phyloP scores from a whole-genome alignment of 805 yeast species.

The Ogataea nonfermentans region DNA sequence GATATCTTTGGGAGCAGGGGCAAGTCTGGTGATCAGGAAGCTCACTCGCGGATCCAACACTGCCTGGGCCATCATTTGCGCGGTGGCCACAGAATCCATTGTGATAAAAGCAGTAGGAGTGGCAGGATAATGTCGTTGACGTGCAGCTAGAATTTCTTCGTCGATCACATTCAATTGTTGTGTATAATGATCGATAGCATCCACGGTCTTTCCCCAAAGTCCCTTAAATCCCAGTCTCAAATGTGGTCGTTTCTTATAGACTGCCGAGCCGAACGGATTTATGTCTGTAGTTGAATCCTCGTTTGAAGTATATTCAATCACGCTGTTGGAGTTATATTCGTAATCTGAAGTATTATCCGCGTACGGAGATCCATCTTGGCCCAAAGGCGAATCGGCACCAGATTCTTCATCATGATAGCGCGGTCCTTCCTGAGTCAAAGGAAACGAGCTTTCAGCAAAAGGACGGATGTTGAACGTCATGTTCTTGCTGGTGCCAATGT shows the following conservation, averaged over 20 bases:
- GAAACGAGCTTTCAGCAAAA: slow-evolving; percentile 27
- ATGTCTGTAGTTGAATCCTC: not conserved
- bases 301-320: slow-evolving; percentile 3
- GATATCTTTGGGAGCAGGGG: slow-evolving; percentile 96
- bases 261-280: slow-evolving; percentile 15
- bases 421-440: slow-evolving; percentile 19
- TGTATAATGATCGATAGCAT: slow-evolving; percentile 77
- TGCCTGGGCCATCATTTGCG: slow-evolving; percentile 96
- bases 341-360: slow-evolving; percentile 22
- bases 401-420: slow-evolving; percentile 23
- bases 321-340: slow-evolving; percentile 19
- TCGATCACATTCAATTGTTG: slow-evolving; percentile 68
- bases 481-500: slow-evolving; percentile 44
- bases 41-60: slow-evolving; percentile 87
- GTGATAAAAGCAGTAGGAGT: slow-evolving; percentile 93
- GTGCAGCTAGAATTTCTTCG: slow-evolving; percentile 60
- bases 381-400: not conserved
- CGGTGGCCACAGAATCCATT: slow-evolving; percentile 91
- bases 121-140: slow-evolving; percentile 69
- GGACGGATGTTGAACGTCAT: slow-evolving; percentile 28
- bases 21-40: slow-evolving; percentile 74
- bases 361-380: not conserved
- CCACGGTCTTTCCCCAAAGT: slow-evolving; percentile 64
- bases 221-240: slow-evolving; percentile 62
- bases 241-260: slow-evolving; percentile 52